These are phyloP conservation scores for Russula brevipes DNA, from an alignment of 768 basidiomycete genomes.

Conservation along the genomic window DNA sequence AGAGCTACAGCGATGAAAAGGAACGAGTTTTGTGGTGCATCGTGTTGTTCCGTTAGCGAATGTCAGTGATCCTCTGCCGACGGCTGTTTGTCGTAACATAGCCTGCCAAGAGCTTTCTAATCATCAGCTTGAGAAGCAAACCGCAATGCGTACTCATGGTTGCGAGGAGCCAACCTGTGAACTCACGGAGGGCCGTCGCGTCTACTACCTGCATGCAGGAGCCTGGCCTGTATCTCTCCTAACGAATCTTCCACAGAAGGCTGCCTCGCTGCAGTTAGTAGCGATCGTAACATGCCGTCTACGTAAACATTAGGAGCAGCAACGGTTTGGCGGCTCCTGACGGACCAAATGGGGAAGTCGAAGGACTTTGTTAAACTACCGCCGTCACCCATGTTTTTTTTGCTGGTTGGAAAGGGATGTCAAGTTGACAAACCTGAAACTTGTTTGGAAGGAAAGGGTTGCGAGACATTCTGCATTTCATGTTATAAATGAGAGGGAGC, in stretches of 20 bases:
- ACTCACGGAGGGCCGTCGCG: neutral
- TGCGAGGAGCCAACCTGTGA: slow-evolving; percentile 1
- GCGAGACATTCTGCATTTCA: slow-evolving; percentile 11
- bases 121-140: neutral
- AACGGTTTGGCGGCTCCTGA: slow-evolving; percentile 10
- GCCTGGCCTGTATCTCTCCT: slow-evolving; percentile 8
- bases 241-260: slow-evolving; percentile 23
- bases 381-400: slow-evolving; percentile 15
- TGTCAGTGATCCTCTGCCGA: neutral
- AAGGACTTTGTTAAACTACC: slow-evolving; percentile 1
- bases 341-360: slow-evolving; percentile 13
- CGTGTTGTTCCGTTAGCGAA: neutral
- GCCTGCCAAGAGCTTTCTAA: slow-evolving; percentile 1
- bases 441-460: slow-evolving; percentile 15
- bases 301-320: slow-evolving; percentile 20
- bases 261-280: slow-evolving; percentile 19
- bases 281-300: slow-evolving; percentile 21
- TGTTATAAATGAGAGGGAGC: slow-evolving; percentile 22
- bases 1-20: neutral
- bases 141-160: neutral
- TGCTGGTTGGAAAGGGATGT: slow-evolving; percentile 11
- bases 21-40: neutral
- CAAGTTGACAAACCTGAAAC: slow-evolving; percentile 20
- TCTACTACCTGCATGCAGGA: slow-evolving; percentile 11
- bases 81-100: slow-evolving; percentile 8